Conservation (phyloP, 306 rosid species). For the Quercus mongolica region DNA sequence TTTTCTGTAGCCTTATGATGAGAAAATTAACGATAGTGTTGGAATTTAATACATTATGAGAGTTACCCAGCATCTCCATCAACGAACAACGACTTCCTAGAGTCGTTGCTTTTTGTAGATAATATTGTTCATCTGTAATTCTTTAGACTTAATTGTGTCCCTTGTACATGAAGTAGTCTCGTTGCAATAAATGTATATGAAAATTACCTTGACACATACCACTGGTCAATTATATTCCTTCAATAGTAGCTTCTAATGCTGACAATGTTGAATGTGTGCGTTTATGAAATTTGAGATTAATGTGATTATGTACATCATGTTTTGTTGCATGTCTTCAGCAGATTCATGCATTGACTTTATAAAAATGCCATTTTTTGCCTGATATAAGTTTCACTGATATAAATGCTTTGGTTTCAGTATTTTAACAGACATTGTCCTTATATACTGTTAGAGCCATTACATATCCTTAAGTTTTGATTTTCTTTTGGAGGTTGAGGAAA, state of each 20-base stretch:
- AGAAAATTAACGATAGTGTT: not conserved
- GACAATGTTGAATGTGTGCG: not conserved
- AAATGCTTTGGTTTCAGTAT: conserved; percentile 4
- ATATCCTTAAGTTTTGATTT: conserved; percentile 2
- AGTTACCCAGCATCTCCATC: not conserved
- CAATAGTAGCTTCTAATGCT: not conserved
- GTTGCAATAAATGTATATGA: not conserved
- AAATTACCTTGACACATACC: not conserved
- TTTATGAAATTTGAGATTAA: not conserved
- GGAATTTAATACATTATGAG: not conserved
- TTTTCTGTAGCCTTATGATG: not conserved
- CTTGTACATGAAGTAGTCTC: too few relatives aligned
- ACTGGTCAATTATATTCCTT: not conserved
- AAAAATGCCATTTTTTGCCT: not conserved
- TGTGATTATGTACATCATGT: not conserved
- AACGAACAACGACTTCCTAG: too few relatives aligned
- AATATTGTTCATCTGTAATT: too few relatives aligned
- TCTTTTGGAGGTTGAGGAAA: too few relatives aligned
- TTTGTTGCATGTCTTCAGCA: not conserved
- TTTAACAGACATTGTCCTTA: not conserved
- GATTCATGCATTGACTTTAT: not conserved
- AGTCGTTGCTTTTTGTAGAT: too few relatives aligned
- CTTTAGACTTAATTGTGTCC: too few relatives aligned
- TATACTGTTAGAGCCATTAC: not conserved
- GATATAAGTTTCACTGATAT: not conserved